Evolutionary conservation across 345 rosid genomes (phyloP).

Genomic region (Pistacia atlantica): DNA sequence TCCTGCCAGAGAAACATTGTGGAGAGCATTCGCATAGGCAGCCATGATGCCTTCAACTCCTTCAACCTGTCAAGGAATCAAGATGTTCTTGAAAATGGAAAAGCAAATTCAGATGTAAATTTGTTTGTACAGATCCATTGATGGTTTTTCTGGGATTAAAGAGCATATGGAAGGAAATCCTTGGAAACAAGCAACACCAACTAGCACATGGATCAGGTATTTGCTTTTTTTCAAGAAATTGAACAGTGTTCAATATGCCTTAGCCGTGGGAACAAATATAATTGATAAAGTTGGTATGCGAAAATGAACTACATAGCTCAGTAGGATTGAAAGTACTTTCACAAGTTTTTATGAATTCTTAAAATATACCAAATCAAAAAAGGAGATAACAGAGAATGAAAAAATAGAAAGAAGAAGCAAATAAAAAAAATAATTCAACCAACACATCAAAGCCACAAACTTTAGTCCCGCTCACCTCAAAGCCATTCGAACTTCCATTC

Average conservation of each 20-base stretch:
- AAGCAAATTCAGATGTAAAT: neutral
- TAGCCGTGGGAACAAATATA: too few relatives aligned
- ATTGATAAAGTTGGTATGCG: neutral
- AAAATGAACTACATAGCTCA: neutral
- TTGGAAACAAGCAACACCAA: too few relatives aligned
- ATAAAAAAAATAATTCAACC: neutral
- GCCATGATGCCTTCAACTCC: conserved; percentile 85
- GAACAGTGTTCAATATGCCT: neutral
- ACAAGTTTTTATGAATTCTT: neutral
- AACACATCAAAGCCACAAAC: neutral
- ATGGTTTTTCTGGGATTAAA: neutral
- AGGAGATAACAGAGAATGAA: neutral
- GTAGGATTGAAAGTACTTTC: neutral
- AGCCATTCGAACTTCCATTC: conserved; percentile 54
- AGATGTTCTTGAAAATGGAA: neutral
- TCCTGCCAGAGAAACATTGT: conserved; percentile 60
- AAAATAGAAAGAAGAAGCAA: too few relatives aligned
- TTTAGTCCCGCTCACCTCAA: conserved; percentile 51
- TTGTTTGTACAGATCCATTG: neutral
- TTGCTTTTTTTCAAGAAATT: too few relatives aligned
- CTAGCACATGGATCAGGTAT: neutral
- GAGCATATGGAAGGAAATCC: neutral
- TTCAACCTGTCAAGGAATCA: conserved; percentile 57
- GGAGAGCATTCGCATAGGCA: conserved; percentile 63
- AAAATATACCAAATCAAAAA: too few relatives aligned